These are phyloP conservation scores for Hirschfeldia incana DNA, from an alignment of 345 rosid genomes.

Conservation along the genomic window DNA sequence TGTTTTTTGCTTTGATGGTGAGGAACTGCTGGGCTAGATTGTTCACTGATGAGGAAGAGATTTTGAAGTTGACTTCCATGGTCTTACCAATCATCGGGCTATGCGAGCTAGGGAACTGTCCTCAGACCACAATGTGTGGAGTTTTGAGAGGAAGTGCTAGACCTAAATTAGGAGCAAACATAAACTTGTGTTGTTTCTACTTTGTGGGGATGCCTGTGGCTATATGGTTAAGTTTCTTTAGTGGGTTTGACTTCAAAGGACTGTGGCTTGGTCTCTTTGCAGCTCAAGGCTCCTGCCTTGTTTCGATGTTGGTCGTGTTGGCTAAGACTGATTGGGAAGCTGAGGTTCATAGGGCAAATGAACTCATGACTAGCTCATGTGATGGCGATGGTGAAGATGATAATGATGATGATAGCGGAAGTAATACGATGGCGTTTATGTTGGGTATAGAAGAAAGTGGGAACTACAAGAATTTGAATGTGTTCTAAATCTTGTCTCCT, in stretches of 20 bases:
- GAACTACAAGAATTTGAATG: constrained; percentile 25
- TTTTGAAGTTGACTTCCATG: constrained; percentile 59
- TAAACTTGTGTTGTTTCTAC: constrained; percentile 83
- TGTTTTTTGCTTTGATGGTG: constrained; percentile 50
- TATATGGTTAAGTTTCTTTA: constrained; percentile 61
- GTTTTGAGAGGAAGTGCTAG: constrained; percentile 83
- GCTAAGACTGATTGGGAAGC: constrained; percentile 66
- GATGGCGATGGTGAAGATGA: constrained; percentile 20
- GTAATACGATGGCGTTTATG: constrained; percentile 18
- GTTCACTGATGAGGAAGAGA: constrained; percentile 68
- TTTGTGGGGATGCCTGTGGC: constrained; percentile 84
- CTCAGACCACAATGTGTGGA: constrained; percentile 85
- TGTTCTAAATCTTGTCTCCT: constrained; percentile 10
- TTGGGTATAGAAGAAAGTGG: constrained; percentile 38
- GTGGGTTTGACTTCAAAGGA: constrained; percentile 66
- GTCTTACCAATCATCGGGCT: constrained; percentile 80
- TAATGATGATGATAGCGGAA: background rate
- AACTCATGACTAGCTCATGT: constrained; percentile 44
- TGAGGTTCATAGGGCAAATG: constrained; percentile 58
- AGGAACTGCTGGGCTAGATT: constrained; percentile 71
- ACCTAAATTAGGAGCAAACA: constrained; percentile 79
- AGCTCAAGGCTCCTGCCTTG: constrained; percentile 73
- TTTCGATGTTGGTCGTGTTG: constrained; percentile 63
- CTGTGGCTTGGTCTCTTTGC: constrained; percentile 84
- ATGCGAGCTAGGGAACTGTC: constrained; percentile 90